phyloP scores from a whole-genome alignment of 2,329 filamentous ascomycete genomes.

The Tolypocladium pustulatum region DNA sequence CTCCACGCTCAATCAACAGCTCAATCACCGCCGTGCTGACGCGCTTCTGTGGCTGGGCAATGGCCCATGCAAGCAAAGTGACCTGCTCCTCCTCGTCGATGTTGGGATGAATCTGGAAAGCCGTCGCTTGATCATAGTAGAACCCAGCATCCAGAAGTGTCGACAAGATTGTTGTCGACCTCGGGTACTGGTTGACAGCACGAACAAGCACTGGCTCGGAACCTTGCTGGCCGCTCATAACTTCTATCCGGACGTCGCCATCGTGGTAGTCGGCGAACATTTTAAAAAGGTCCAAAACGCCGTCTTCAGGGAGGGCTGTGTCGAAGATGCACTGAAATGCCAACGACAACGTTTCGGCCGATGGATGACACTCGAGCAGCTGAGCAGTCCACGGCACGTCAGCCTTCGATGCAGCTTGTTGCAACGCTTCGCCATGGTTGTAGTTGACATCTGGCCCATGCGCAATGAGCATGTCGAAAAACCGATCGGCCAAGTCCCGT shows the following conservation, averaged over 20 bases:
- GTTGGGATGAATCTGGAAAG: conserved; percentile 31
- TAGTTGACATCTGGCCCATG: conserved; percentile 37
- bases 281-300: conserved; percentile 37
- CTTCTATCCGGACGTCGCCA: conserved; percentile 38
- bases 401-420: conserved; percentile 40
- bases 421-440: conserved; percentile 42
- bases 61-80: conserved; percentile 48
- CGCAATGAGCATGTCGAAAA: conserved; percentile 28
- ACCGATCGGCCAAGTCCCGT: conserved; percentile 29
- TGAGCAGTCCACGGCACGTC: conserved; percentile 37
- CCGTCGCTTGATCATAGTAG: conserved; percentile 45
- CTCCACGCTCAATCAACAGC: conserved; percentile 37
- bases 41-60: conserved; percentile 52
- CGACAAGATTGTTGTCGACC: conserved; percentile 40
- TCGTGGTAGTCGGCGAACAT: conserved; percentile 40
- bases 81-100: conserved; percentile 42
- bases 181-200: conserved; percentile 43
- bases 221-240: conserved; percentile 31
- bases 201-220: conserved; percentile 39
- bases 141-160: conserved; percentile 46
- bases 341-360: conserved; percentile 35
- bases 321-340: conserved; percentile 49
- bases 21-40: conserved; percentile 48
- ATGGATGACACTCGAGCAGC: conserved; percentile 40
- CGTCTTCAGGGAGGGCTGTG: conserved; percentile 36